Evolutionary conservation across 805 yeast species (phyloP).

Genomic region (Saturnispora sanitii): DNA sequence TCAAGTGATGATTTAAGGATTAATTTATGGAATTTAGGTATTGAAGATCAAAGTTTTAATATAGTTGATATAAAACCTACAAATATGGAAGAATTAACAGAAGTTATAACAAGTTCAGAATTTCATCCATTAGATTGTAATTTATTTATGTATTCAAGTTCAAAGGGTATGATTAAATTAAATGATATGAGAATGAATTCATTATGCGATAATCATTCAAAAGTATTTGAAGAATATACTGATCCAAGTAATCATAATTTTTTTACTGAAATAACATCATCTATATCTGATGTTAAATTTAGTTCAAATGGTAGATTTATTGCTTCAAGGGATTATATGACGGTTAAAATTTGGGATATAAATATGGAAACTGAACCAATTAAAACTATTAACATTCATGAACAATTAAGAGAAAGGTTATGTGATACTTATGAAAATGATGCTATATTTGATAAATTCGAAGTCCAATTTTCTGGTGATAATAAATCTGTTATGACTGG

Average conservation of each 20-base stretch:
- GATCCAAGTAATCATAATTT: slow-evolving; percentile 91
- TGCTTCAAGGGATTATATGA: slow-evolving; percentile 94
- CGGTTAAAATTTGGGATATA: slow-evolving; percentile 96
- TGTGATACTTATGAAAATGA: slow-evolving; percentile 98
- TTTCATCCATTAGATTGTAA: slow-evolving; percentile 93
- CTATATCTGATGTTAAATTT: slow-evolving; percentile 89
- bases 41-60: slow-evolving; percentile 91
- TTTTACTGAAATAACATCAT: slow-evolving; percentile 92
- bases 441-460: slow-evolving; percentile 97
- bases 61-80: slow-evolving; percentile 97
- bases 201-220: slow-evolving; percentile 81
- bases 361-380: slow-evolving; percentile 94
- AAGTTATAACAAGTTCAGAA: slow-evolving; percentile 93
- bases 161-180: slow-evolving; percentile 90
- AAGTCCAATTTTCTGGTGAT: slow-evolving; percentile 91
- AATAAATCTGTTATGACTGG: slow-evolving; percentile 92
- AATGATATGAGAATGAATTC: slow-evolving; percentile 96
- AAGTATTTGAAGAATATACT: slow-evolving; percentile 82
- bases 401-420: slow-evolving; percentile 81
- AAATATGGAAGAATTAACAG: slow-evolving; percentile 97
- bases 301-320: slow-evolving; percentile 87
- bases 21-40: slow-evolving; percentile 89
- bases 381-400: slow-evolving; percentile 91
- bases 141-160: slow-evolving; percentile 86
- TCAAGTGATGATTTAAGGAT: slow-evolving; percentile 91